Base-by-base conservation (phyloP, 2,329 filamentous ascomycete species). In the Arthrobotrys sphaeroides region DNA sequence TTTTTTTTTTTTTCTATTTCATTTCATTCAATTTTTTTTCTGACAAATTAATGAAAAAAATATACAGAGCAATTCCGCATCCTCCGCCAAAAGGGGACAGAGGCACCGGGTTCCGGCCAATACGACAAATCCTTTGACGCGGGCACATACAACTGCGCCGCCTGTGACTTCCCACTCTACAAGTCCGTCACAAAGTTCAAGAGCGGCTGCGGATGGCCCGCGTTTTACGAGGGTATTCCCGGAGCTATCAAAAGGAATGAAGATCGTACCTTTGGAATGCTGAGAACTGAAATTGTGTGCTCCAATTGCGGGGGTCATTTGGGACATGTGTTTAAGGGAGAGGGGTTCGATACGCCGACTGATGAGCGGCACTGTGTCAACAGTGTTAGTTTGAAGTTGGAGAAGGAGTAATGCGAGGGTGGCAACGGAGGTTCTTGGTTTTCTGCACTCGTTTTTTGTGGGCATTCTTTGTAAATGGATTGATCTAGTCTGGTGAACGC, bases 291-390 rank as follows among this genome's bases (percentile, higher is more conserved):
- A 85, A 99, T 99, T 80, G 90, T 96, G 6, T 99, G 95, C 84
- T 88, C 89, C 78, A 97, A 96, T 82, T 99, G 95, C 81, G 96
- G 95, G 22, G 95, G 95, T 1, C 93, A 96, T 83, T 82, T 96
- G 74, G 93, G 93, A 24, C 93, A 96, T 85, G 92, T 96, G 13
- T 96, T 96, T 83, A 94, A 95, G 85, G 93, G 93, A 10, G 93
- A 96, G 83, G 90, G 91, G 18, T 94, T 90, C 81, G 81, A 86
- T 6, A 96, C 91, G 20, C 93, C 95, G 3, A 98, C 94, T 18
- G 91, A 99, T 82, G 95, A 99, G 88, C 87, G 95, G 77, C 95
- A 99, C 84, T 99, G 95, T 81, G 95, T 99, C 72, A 99, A 98
- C 82, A 95, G 92, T 81, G 84, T 98, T 62, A 96, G 92, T 82